Evolutionary conservation across 345 rosid genomes (phyloP).

Genomic region (Gossypium sturtianum): DNA sequence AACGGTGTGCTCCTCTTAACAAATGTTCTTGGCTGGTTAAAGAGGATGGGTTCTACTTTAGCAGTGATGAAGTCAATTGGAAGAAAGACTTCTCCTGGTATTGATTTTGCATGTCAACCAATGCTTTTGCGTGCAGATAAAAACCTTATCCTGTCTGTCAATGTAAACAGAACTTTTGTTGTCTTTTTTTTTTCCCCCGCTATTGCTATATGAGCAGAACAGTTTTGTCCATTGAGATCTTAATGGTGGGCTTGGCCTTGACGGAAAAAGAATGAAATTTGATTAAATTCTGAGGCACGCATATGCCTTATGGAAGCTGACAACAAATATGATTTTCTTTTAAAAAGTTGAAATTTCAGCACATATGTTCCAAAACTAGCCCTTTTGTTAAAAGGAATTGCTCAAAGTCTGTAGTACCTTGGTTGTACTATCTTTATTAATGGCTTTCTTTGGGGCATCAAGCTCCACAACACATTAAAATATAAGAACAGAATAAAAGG

Average conservation of each 20-base stretch:
- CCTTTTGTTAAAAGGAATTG: background rate
- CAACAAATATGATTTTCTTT: background rate
- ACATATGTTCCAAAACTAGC: too few species aligned
- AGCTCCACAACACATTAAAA: background rate
- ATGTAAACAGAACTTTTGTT: background rate
- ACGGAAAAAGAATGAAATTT: background rate
- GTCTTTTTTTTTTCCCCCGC: background rate
- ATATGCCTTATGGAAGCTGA: background rate
- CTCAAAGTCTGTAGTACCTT: background rate
- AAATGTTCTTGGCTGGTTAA: conserved; percentile 83
- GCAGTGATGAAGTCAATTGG: conserved; percentile 77
- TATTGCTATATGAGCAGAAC: background rate
- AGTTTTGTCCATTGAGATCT: conserved; percentile 8
- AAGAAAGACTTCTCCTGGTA: conserved; percentile 76
- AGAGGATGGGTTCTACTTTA: conserved; percentile 86
- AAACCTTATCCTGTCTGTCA: background rate
- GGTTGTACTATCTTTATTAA: background rate
- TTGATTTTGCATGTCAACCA: background rate
- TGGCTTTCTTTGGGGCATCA: background rate
- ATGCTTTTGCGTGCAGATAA: background rate
- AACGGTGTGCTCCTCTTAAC: conserved; percentile 52
- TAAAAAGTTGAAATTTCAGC: too few species aligned
- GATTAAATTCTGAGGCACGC: background rate
- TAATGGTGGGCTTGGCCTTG: background rate
- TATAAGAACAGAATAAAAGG: background rate